Conservation (phyloP, 2,329 filamentous ascomycete species). For the Diaporthe vaccinii region DNA sequence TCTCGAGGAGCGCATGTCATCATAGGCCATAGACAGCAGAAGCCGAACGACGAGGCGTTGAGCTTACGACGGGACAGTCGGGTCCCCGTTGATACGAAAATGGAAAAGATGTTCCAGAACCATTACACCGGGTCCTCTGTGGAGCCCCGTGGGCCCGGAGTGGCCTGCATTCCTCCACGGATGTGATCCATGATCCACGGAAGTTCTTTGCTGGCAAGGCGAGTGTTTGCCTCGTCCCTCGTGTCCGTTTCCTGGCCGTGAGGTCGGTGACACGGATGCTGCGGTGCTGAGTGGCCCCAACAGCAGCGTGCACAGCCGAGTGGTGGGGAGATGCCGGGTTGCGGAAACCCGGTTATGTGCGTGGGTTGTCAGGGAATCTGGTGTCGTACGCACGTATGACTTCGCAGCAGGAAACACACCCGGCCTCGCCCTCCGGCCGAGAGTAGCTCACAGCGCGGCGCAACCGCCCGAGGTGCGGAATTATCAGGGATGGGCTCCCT, state of each 20-base stretch:
- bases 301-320: neutral
- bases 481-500: conserved; percentile 1
- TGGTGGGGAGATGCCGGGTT: conserved; percentile 5
- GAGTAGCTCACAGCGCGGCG: neutral
- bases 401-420: neutral
- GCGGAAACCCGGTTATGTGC: neutral
- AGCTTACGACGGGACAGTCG: conserved; percentile 9
- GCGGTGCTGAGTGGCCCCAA: conserved; percentile 1
- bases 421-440: neutral
- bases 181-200: conserved; percentile 15
- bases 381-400: conserved; percentile 3
- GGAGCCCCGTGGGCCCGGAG: conserved; percentile 18
- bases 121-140: conserved; percentile 16
- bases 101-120: conserved; percentile 26
- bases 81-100: conserved; percentile 19
- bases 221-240: neutral
- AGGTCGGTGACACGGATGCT: conserved; percentile 9
- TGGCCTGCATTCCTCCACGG: conserved; percentile 10
- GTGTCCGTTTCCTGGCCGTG: neutral
- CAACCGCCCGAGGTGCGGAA: conserved; percentile 18
- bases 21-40: conserved; percentile 22
- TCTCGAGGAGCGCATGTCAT: conserved; percentile 16
- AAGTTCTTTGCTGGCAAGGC: conserved; percentile 14
- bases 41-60: conserved; percentile 12
- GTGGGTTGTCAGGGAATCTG: neutral